phyloP scores from a whole-genome alignment of 805 yeast genomes.

The Clavispora asparagi region DNA sequence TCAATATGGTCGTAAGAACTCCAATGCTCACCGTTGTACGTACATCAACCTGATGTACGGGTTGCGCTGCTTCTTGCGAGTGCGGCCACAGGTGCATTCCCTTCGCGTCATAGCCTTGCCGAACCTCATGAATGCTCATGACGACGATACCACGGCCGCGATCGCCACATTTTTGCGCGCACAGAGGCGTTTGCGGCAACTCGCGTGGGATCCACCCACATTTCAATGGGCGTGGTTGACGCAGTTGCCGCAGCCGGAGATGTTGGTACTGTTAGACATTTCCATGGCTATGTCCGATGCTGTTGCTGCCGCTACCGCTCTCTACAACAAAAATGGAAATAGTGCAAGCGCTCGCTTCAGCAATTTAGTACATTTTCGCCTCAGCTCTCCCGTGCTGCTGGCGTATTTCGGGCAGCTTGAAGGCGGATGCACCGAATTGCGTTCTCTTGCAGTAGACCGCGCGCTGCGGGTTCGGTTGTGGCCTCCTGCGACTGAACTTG shows the following conservation, averaged over 20 bases:
- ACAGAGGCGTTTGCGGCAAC: conserved; percentile 22
- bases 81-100: conserved; percentile 14
- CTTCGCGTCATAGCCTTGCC: conserved; percentile 36
- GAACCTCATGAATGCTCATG: conserved; percentile 36
- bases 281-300: not conserved
- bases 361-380: not conserved
- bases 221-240: conserved; percentile 24
- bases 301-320: not conserved
- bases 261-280: conserved; percentile 19
- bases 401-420: not conserved
- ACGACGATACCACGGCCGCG: conserved; percentile 21
- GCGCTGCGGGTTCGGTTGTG: not conserved
- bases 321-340: not conserved
- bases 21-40: conserved; percentile 11
- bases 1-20: conserved; percentile 24
- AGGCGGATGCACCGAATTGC: not conserved
- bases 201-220: conserved; percentile 28
- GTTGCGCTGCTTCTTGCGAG: conserved; percentile 11
- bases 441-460: not conserved
- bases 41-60: conserved; percentile 37
- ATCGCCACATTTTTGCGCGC: conserved; percentile 22
- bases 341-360: not conserved
- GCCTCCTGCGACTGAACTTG: not conserved
- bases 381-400: not conserved
- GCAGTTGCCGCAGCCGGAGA: conserved; percentile 24